Evolutionary conservation across 768 basidiomycete species (phyloP).

Genomic region (Cystobasidium ongulense): DNA sequence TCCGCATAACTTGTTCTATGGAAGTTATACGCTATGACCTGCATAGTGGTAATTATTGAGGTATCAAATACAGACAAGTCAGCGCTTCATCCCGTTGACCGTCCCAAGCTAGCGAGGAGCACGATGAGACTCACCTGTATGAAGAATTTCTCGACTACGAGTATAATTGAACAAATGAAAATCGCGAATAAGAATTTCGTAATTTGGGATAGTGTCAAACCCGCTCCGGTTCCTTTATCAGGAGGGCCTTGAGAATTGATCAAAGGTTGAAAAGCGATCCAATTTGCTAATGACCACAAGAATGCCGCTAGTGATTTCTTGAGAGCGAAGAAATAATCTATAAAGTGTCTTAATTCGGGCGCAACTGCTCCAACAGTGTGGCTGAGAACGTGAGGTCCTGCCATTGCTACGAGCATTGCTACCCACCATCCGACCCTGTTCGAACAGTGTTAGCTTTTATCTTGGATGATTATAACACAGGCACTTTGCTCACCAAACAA

Average conservation of each 20-base stretch:
- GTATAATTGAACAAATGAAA: slow-evolving; percentile 59
- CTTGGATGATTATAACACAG: slow-evolving; percentile 73
- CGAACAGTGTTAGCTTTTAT: background rate
- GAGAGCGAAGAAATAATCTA: slow-evolving; percentile 66
- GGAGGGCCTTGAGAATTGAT: slow-evolving; percentile 17
- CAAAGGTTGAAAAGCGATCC: slow-evolving; percentile 55
- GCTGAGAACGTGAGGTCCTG: slow-evolving; percentile 43
- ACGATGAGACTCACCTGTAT: slow-evolving; percentile 61
- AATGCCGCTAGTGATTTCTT: slow-evolving; percentile 58
- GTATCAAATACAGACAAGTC: background rate
- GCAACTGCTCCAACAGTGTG: slow-evolving; percentile 66
- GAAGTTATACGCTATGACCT: slow-evolving; percentile 44
- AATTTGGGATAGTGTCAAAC: slow-evolving; percentile 53
- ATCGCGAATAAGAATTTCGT: slow-evolving; percentile 65
- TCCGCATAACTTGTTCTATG: slow-evolving; percentile 53
- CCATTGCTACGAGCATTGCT: slow-evolving; percentile 54
- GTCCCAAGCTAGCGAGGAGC: too few relatives aligned
- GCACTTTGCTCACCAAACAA: slow-evolving; percentile 57
- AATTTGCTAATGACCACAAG: slow-evolving; percentile 55
- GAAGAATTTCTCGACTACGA: slow-evolving; percentile 72
- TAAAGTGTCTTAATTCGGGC: slow-evolving; percentile 62
- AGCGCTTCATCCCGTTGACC: background rate
- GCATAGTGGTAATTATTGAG: background rate
- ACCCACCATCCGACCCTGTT: slow-evolving; percentile 62
- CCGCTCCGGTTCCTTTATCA: slow-evolving; percentile 27